Conservation (phyloP, 1,139 yeast species). For the Debaryomycetaceae sp. region DNA sequence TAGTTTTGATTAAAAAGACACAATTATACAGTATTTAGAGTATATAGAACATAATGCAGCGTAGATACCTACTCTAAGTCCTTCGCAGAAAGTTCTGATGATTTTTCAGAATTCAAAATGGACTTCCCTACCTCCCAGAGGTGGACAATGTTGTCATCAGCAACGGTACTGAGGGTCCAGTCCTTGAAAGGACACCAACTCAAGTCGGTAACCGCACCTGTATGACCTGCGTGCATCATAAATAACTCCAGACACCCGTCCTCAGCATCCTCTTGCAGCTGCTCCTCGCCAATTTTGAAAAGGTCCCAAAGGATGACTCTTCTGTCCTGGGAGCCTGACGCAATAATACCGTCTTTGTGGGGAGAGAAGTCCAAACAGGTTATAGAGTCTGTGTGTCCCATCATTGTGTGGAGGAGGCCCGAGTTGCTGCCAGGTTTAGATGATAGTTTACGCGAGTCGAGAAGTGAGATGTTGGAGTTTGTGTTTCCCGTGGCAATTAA, state of each 20-base stretch:
- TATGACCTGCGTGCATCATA: slow-evolving; percentile 88
- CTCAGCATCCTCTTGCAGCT: slow-evolving; percentile 71
- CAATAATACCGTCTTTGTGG: slow-evolving; percentile 66
- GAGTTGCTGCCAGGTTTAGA: slow-evolving; percentile 14
- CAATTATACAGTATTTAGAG: not conserved
- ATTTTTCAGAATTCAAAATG: slow-evolving; percentile 39
- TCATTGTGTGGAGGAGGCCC: slow-evolving; percentile 59
- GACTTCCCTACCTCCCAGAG: slow-evolving; percentile 66
- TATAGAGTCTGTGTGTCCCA: slow-evolving; percentile 73
- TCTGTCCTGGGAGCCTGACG: slow-evolving; percentile 70
- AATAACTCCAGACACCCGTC: slow-evolving; percentile 80
- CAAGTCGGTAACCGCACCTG: slow-evolving; percentile 70
- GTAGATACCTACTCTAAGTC: slow-evolving; percentile 19
- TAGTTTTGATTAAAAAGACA: no score
- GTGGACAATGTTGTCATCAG: slow-evolving; percentile 76
- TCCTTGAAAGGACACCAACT: slow-evolving; percentile 67
- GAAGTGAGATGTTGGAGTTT: slow-evolving; percentile 60
- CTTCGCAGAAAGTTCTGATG: slow-evolving; percentile 15
- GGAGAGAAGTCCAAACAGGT: slow-evolving; percentile 72
- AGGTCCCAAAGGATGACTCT: slow-evolving; percentile 75
- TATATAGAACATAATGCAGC: not conserved
- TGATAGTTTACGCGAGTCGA: slow-evolving; percentile 53
- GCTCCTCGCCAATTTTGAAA: slow-evolving; percentile 71
- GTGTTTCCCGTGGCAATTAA: slow-evolving; percentile 67
- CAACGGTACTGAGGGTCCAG: slow-evolving; percentile 71